A percentile compares a stretch with the other conserved stretches of the same genome.
Evolutionary conservation across 2,329 filamentous ascomycete species (phyloP).

Genomic region (Knufia fluminis): DNA sequence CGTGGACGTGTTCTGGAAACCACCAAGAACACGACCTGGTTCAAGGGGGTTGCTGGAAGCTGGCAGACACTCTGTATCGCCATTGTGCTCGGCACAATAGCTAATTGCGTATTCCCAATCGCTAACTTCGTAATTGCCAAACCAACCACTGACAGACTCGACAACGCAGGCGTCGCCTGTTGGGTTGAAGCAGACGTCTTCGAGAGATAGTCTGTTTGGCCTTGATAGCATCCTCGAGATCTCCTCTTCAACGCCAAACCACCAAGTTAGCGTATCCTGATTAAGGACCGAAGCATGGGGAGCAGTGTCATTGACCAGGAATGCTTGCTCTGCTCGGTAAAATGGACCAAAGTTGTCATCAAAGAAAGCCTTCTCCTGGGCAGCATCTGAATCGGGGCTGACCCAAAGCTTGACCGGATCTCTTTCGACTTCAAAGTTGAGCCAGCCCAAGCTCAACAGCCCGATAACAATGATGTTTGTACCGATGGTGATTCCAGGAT

Average conservation of each 20-base stretch:
- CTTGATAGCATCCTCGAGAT: slow-evolving; percentile 63
- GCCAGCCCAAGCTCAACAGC: slow-evolving; percentile 76
- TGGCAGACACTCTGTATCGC: slow-evolving; percentile 64
- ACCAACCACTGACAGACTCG: slow-evolving; percentile 87
- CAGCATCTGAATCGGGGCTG: slow-evolving; percentile 82
- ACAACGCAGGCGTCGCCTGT: slow-evolving; percentile 82
- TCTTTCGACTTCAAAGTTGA: slow-evolving; percentile 78
- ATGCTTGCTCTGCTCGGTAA: slow-evolving; percentile 86
- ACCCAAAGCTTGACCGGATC: slow-evolving; percentile 93
- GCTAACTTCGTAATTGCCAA: slow-evolving; percentile 52
- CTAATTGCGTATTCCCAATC: slow-evolving; percentile 65
- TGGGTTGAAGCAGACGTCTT: slow-evolving; percentile 91
- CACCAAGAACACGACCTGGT: slow-evolving; percentile 76
- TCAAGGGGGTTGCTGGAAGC: slow-evolving; percentile 83
- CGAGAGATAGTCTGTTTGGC: slow-evolving; percentile 57
- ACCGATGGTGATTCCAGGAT: slow-evolving; percentile 73
- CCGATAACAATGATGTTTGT: slow-evolving; percentile 65
- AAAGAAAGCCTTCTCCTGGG: slow-evolving; percentile 88
- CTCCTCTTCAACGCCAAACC: slow-evolving; percentile 79
- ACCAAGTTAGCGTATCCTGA: slow-evolving; percentile 85
- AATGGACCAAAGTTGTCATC: slow-evolving; percentile 91
- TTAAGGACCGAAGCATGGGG: slow-evolving; percentile 64
- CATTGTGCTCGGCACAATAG: slow-evolving; percentile 68
- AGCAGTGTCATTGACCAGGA: slow-evolving; percentile 74
- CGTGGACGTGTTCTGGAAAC: slow-evolving; percentile 55